Evolutionary conservation across 1,284 basidiomycete genomes (phyloP).

Genomic region (Cryptococcus deneoformans): DNA sequence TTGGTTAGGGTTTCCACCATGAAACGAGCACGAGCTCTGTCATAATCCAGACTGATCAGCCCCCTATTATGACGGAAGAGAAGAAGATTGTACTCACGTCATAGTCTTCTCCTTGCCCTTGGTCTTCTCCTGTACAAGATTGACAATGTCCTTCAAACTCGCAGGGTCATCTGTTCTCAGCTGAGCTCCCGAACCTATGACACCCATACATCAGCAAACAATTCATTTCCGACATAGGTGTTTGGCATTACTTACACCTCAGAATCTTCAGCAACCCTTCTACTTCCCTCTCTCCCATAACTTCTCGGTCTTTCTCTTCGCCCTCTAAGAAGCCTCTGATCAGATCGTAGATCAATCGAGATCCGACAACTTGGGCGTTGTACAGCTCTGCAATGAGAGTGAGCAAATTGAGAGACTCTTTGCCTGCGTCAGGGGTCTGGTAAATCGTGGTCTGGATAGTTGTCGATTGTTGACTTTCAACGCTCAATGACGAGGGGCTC

Average conservation of each 20-base stretch:
- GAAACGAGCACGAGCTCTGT: conserved; percentile 61
- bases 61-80: neutral
- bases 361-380: conserved; percentile 91
- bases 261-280: conserved; percentile 85
- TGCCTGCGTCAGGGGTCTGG: conserved; percentile 55
- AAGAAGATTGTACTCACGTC: conserved; percentile 53
- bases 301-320: conserved; percentile 40
- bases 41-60: neutral
- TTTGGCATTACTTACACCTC: conserved; percentile 60
- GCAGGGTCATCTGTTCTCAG: conserved; percentile 65
- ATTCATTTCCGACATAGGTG: neutral
- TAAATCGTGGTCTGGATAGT: conserved; percentile 28
- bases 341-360: conserved; percentile 83
- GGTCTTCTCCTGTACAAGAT: conserved; percentile 68
- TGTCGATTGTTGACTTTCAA: conserved; percentile 2
- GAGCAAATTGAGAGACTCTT: conserved; percentile 86
- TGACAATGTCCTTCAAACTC: conserved; percentile 55
- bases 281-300: conserved; percentile 70
- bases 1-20: conserved; percentile 90
- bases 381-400: conserved; percentile 88
- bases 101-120: conserved; percentile 58
- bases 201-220: neutral
- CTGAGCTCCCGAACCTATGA: conserved; percentile 75
- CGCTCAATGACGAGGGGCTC: conserved; percentile 1
- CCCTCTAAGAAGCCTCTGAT: conserved; percentile 71